Evolutionary conservation across 345 rosid genomes (phyloP), one percentile per base, ranked within the genome.

Genomic region (Melastoma malabathricum): DNA sequence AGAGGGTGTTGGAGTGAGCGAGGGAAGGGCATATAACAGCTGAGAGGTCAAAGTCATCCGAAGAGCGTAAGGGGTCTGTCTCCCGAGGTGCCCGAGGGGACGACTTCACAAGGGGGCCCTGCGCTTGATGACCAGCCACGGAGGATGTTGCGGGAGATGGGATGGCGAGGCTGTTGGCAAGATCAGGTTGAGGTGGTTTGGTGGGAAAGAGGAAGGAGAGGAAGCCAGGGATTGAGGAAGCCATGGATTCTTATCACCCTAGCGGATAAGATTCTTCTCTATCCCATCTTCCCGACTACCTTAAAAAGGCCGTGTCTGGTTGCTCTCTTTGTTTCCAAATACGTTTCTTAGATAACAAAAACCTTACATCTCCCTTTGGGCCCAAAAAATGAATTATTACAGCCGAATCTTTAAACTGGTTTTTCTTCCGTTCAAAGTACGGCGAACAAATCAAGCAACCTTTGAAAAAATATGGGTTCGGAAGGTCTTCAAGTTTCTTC

Each of bases 11-110:
- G 10, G 94, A 58, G 61, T 82, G 70, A 1, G 86, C 83, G 12
- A 82, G 73, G 27, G 89, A 78, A 6, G 92, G 92, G 53, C 80
- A 78, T n/a, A 78, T 74, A 14, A 78, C 84, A 3, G 95, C 63
- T 6, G 88, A 61, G 20, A 78, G 34, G 31, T 81, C 85, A 10
- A 76, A 19, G 41, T 58, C 34, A 12, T 56, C 49, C 25, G 13
- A 65, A 57, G 22, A 59, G 58, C 51, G 31, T 48, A 29, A 25
- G 18, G 70, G 43, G 54, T 22, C 15, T 39, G 14, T 20, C 65
- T 67, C 51, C 56, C 57, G 55, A 68, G 74, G 47, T 64, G 59
- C 0, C 63, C 69, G 31, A 22, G 12, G 25, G 14, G 75, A 44
- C 50, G 51, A 59, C 20, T 58, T 61, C 59, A 61, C 61, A 67